A percentile compares a stretch with the other conserved stretches of the same genome.
phyloP scores from a whole-genome alignment of 306 rosid genomes.

The Acacia confusa region DNA sequence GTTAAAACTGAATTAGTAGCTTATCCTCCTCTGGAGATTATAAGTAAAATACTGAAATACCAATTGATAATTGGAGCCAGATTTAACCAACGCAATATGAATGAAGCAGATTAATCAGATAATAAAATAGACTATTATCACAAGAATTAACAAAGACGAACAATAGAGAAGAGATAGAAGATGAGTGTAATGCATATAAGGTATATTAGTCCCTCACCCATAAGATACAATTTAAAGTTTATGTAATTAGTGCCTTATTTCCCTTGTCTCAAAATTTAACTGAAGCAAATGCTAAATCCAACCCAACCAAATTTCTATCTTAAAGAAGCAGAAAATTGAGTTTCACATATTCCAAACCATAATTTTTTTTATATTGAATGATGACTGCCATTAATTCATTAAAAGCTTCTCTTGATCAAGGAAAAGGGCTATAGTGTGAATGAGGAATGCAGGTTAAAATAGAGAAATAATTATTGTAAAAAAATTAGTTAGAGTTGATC shows the following conservation, averaged over 20 bases:
- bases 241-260: background rate
- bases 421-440: too few relatives aligned
- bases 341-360: background rate
- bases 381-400: too few relatives aligned
- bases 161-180: background rate
- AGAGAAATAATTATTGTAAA: background rate
- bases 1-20: background rate
- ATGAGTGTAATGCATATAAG: background rate
- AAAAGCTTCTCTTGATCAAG: too few relatives aligned
- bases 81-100: background rate
- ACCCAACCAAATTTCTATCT: background rate
- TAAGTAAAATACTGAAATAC: background rate
- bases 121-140: background rate
- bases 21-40: background rate
- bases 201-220: background rate
- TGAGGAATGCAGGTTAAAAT: background rate
- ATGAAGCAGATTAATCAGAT: background rate
- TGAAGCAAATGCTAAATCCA: background rate
- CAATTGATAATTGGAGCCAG: background rate
- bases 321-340: background rate
- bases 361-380: too few relatives aligned
- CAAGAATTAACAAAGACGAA: background rate
- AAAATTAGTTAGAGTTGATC: too few relatives aligned
- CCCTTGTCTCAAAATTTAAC: background rate
- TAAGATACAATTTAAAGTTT: background rate